phyloP scores from a whole-genome alignment of 2,329 filamentous ascomycete genomes.

The Pestalotiopsis sp. region DNA sequence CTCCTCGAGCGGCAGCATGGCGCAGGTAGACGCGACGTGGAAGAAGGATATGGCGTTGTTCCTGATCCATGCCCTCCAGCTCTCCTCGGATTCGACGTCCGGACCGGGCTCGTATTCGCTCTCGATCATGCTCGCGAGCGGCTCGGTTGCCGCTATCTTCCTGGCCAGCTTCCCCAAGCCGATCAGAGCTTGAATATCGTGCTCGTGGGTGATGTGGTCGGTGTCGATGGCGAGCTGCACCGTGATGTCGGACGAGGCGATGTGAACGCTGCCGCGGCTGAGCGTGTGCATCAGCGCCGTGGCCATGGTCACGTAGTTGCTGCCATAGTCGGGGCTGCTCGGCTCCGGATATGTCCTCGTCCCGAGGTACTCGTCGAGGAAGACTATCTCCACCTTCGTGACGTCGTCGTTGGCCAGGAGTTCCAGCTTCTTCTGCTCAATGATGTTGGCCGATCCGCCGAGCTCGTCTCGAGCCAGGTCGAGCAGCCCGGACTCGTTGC shows the following conservation, averaged over 20 bases:
- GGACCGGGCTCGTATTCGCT: constrained; percentile 9
- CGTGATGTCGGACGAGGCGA: constrained; percentile 39
- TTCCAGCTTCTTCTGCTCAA: constrained; percentile 41
- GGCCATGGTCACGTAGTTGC: constrained; percentile 31
- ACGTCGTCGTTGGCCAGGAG: constrained; percentile 39
- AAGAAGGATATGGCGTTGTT: constrained; percentile 22
- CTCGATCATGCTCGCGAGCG: not conserved
- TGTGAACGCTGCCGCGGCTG: constrained; percentile 39
- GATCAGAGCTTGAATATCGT: constrained; percentile 24
- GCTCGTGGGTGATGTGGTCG: constrained; percentile 35
- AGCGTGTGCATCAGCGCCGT: constrained; percentile 33
- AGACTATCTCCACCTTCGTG: constrained; percentile 45
- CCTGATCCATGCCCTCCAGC: constrained; percentile 8
- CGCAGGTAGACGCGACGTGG: constrained; percentile 40
- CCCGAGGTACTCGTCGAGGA: constrained; percentile 48
- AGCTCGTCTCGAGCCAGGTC: constrained; percentile 35
- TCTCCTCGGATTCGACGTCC: constrained; percentile 7
- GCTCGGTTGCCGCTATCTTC: constrained; percentile 4
- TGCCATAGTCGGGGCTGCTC: constrained; percentile 27
- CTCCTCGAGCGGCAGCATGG: constrained; percentile 41
- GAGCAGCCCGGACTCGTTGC: constrained; percentile 33
- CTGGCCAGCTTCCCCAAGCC: constrained; percentile 27
- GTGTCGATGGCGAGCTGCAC: constrained; percentile 41
- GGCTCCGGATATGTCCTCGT: constrained; percentile 35
- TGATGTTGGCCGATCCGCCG: constrained; percentile 28